Evolutionary conservation across 352 stramenopile genomes (phyloP).

Genomic region (Globisporangium canariense): DNA sequence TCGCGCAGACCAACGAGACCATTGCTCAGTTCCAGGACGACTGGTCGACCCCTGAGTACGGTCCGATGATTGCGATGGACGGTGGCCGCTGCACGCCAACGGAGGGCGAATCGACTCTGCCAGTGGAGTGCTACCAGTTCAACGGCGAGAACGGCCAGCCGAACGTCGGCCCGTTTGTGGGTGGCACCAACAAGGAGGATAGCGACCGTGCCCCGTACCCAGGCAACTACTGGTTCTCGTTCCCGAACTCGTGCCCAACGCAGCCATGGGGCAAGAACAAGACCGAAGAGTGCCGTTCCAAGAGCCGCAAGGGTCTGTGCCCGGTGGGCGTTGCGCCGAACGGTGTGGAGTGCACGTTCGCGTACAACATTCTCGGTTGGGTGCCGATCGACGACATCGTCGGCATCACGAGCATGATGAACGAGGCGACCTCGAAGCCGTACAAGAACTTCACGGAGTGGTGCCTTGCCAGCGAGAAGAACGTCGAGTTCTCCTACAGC

Average conservation of each 20-base stretch:
- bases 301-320: constrained; percentile 60
- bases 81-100: constrained; percentile 33
- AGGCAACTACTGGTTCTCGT: constrained; percentile 68
- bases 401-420: constrained; percentile 62
- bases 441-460: constrained; percentile 71
- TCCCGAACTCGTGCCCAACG: constrained; percentile 53
- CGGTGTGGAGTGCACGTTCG: constrained; percentile 69
- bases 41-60: constrained; percentile 39
- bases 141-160: constrained; percentile 36
- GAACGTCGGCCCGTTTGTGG: constrained; percentile 52
- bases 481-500: constrained; percentile 56
- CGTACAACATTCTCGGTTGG: constrained; percentile 78
- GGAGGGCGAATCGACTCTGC: constrained; percentile 25
- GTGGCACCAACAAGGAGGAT: constrained; percentile 42
- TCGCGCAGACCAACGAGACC: constrained; percentile 44
- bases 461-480: constrained; percentile 48
- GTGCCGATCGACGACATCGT: constrained; percentile 78
- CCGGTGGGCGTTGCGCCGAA: constrained; percentile 49
- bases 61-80: constrained; percentile 43
- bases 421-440: constrained; percentile 34
- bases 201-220: constrained; percentile 51
- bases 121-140: constrained; percentile 40
- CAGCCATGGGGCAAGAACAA: constrained; percentile 50
- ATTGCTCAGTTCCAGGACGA: constrained; percentile 35
- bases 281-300: constrained; percentile 44